Evolutionary conservation across 1,139 yeast genomes (phyloP), one percentile per base, ranked within the genome.

Genomic region (Suhomyces yuchorum): DNA sequence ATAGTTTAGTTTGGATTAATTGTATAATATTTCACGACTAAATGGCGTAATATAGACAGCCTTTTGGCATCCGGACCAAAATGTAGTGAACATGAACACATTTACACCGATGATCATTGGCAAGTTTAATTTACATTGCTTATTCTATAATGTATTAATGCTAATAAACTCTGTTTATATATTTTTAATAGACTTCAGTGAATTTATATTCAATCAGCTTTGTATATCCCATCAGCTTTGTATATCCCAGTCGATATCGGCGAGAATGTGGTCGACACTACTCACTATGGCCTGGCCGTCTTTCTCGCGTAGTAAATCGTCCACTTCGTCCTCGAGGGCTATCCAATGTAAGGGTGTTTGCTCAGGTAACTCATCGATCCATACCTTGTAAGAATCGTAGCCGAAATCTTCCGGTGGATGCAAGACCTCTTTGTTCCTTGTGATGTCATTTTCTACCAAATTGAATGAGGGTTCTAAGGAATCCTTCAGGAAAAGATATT

Each of bases 291-390:
- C 52, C 40, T 56, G 52, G 11, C 63, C 60, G 44, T 62, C 54
- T 34, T 51, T 53, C 42, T 56, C 57, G 39, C 62, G 52, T n/a
- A 65, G 43, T 24, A 56, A 39, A 7, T 51, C 49, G 32, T 76
- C 80, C 1, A 77, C 81, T 37, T 74, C 68, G 3, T 65, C 71
- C 1, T 73, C 71, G 36, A 87, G 66, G 0, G 84, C 87, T 15
- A 86, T 63, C 93, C 95, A 87, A 1, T 70, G 62, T 26, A 85
- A 71, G 0, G 90, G 85, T 37, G 80, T 79, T 11, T 71, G 56
- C n/a, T 74, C 81, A 0, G 93, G 93, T 45, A 87, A 62, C 0
- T 56, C 47, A 0, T 62, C 54, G 9, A 85, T 71, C 95, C 95
- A 87, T 3, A 59, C 50, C 4, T 49, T 40, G 51, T 79, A 76